Base-by-base conservation (phyloP, 83 land plant genomes). In the Thuja plicata region DNA sequence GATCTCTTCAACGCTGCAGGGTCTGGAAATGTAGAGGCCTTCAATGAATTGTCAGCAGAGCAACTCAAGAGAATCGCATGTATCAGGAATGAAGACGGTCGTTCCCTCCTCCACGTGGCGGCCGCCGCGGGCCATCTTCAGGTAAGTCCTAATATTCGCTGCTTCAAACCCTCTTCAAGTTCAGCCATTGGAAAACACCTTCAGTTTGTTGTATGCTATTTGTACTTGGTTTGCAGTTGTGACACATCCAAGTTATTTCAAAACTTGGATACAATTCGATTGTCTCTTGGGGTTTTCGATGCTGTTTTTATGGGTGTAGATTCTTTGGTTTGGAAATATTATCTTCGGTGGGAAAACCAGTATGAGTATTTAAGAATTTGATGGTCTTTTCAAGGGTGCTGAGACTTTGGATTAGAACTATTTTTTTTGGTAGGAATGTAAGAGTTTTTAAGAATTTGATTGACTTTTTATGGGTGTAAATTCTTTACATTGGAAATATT, bases 71-170 rank as follows among this genome's bases (percentile, higher is more conserved):
- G 40, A 10, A 89, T 91, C 11, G 87, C 87, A 46, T 87, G 92
- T 0, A 89, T 95, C 7, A 62, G 93, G 5, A 92, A 95, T 86
- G 97, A 95, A 32, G 97, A 95, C 87, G 89, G 88, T 46, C 95
- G 97, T 16, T 93, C 95, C 30, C 94, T 95, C 78, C 92, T 95
- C 71, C 97, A 95, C 86, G 97, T 95, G 57, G 97, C 97, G 88
- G 92, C 91, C 84, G 90, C 97, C 40, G 88, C 89, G 7, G 91
- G 91, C 50, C 91, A 77, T 73, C 24, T 83, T 76, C 92, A 93
- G 91, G 96, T 89, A 19, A 55, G 86, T 8, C 17, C 34, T 32
- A n/a, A 30, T 54, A 6, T 76, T 12, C 2, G 55, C n/a, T 46
- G 16, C 76, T 37, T 50, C 11, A 9, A 17, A 13, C 66, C 66